Evolutionary conservation across 371 early-diverging fungal genomes (phyloP), one percentile per base, ranked within the genome.

Genomic region (Syncephalastrum contaminatum): DNA sequence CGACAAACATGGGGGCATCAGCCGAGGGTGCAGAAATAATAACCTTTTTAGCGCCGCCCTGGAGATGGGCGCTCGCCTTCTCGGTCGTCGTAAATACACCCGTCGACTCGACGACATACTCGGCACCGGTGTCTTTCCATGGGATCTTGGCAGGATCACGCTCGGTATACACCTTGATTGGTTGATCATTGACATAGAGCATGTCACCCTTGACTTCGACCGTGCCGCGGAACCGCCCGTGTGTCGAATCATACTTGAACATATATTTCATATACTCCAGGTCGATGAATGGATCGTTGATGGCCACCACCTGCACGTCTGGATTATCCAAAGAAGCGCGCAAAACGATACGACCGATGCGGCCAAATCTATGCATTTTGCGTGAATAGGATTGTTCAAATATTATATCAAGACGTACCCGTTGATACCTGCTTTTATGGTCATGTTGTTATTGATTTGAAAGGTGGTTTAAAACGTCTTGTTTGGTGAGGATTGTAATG

Each of bases 201-300:
- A 89, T 89, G 59, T 90, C 91, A 63, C 88, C 86, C 77, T 92
- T 86, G 62, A 69, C 60, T 67, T 79, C 73, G 53, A 95, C 88
- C 7, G 77, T 75, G 52, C 91, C 93, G 66, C 88, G 88, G 88
- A 87, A 92, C 54, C 87, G 88, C 54, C 99, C 99, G 86, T 98
- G 99, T 60, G 96, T 96, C 24, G 98, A 95, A 84, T 99, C 99
- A 81, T 97, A 96, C 84, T 96, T 94, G 70, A 96, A 75, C 79
- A 97, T 80, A 88, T 99, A 99, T 61, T 87, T 89, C 91, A 97
- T 95, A 87, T 99, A 97, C 51, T 94, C 91, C 15, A 91, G 81
- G 68, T 91, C 89, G 65, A 97, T 90, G 88, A 97, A 96, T 53
- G 99, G 99, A 77, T 99, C 99, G 83, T 99, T 99, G 83, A 99